phyloP scores from a whole-genome alignment of 2,329 filamentous ascomycete genomes.

The Colletotrichum sp. region DNA sequence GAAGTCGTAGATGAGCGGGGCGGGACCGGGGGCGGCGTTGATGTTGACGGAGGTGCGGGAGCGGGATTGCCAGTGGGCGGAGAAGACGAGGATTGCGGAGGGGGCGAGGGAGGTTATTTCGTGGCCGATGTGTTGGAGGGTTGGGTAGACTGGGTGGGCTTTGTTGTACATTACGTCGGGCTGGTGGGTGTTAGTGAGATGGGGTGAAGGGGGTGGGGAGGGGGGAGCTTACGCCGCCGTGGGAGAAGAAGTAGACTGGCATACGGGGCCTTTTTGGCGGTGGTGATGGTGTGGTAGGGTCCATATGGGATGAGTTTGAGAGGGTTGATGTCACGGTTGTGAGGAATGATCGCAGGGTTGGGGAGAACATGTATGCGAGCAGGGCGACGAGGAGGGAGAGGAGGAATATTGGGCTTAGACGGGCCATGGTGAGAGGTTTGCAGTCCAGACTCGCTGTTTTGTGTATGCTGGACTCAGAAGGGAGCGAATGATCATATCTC shows the following conservation, averaged over 20 bases:
- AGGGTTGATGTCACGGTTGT: background rate
- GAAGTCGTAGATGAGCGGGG: slow-evolving; percentile 76
- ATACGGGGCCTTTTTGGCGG: slow-evolving; percentile 17
- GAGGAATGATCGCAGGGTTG: background rate
- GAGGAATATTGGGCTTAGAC: background rate
- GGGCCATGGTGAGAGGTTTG: background rate
- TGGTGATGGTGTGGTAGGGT: background rate
- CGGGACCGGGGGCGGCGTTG: slow-evolving; percentile 66
- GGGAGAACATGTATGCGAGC: background rate
- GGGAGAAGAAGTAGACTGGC: slow-evolving; percentile 56
- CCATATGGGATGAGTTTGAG: background rate
- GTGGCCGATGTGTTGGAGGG: slow-evolving; percentile 68
- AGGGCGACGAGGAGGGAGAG: background rate
- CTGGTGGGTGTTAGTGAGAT: slow-evolving; percentile 28
- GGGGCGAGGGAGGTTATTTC: slow-evolving; percentile 77
- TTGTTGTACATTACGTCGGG: slow-evolving; percentile 74
- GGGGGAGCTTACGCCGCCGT: slow-evolving; percentile 48
- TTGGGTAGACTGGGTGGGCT: slow-evolving; percentile 68
- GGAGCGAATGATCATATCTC: accelerated
- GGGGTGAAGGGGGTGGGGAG: background rate
- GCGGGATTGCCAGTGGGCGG: slow-evolving; percentile 76
- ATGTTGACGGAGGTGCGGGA: slow-evolving; percentile 61
- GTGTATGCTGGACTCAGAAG: background rate
- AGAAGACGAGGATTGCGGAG: slow-evolving; percentile 76
- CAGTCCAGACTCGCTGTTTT: background rate